Evolutionary conservation across 371 early-diverging fungal genomes (phyloP).

Genomic region (Lichtheimia corymbifera): DNA sequence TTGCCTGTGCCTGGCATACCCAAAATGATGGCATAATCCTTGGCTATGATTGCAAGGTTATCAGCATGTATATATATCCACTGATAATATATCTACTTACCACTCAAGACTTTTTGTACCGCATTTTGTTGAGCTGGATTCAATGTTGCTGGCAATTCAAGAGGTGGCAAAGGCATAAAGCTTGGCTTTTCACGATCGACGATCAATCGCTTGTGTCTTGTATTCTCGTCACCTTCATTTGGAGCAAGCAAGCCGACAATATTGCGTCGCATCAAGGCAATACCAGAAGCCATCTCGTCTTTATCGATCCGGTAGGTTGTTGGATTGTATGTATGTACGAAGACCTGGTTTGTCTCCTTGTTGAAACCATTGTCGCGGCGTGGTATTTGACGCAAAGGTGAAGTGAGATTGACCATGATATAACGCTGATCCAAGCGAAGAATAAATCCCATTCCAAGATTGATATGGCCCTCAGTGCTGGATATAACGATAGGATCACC

Average conservation of each 20-base stretch:
- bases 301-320: constrained; percentile 78
- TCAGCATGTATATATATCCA: background rate
- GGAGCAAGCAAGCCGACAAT: constrained; percentile 68
- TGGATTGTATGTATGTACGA: constrained; percentile 1
- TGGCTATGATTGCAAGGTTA: constrained; percentile 39
- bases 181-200: constrained; percentile 78
- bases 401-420: constrained; percentile 64
- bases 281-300: constrained; percentile 74
- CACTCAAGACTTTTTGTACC: constrained; percentile 55
- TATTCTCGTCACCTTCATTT: constrained; percentile 44
- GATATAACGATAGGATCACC: constrained; percentile 90
- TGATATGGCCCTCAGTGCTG: constrained; percentile 71
- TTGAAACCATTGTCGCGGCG: constrained; percentile 49
- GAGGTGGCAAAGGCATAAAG: constrained; percentile 34
- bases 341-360: constrained; percentile 10
- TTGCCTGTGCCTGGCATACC: constrained; percentile 99
- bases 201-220: constrained; percentile 66
- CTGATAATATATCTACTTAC: constrained; percentile 15
- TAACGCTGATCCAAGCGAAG: constrained; percentile 39
- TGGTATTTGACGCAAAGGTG: constrained; percentile 68
- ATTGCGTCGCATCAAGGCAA: constrained; percentile 72
- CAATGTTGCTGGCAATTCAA: constrained; percentile 21
- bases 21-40: constrained; percentile 91
- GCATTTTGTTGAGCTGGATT: constrained; percentile 74
- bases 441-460: constrained; percentile 80